Conservation (phyloP, 306 rosid species). For the Pyrus bretschneideri region DNA sequence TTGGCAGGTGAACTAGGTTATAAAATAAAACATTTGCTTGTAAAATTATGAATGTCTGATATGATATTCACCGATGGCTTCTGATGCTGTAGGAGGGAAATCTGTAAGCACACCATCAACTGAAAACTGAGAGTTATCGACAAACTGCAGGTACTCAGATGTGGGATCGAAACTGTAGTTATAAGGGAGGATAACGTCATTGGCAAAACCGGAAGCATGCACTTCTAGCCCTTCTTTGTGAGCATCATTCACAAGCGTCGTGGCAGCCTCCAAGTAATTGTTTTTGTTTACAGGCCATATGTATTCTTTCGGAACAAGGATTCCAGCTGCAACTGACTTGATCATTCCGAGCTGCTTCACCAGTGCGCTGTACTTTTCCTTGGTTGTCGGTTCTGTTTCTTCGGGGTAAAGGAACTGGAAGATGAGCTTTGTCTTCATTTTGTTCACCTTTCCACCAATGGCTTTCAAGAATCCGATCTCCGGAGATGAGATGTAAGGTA, state of each 20-base stretch:
- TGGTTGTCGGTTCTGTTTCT: slow-evolving; percentile 55
- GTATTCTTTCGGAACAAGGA: slow-evolving; percentile 70
- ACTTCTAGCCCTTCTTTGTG: slow-evolving; percentile 78
- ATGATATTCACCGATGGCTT: slow-evolving; percentile 56
- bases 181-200: slow-evolving; percentile 46
- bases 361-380: slow-evolving; percentile 35
- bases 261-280: slow-evolving; percentile 46
- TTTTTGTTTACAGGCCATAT: slow-evolving; percentile 48
- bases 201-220: slow-evolving; percentile 79
- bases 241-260: slow-evolving; percentile 64
- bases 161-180: slow-evolving; percentile 63
- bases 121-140: slow-evolving; percentile 45
- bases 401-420: slow-evolving; percentile 41
- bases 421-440: slow-evolving; percentile 44
- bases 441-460: slow-evolving; percentile 35
- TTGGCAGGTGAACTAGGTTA: slow-evolving; percentile 14
- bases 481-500: slow-evolving; percentile 58
- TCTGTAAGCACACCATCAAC: slow-evolving; percentile 88
- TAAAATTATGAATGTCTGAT: neutral
- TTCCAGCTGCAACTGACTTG: slow-evolving; percentile 70
- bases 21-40: neutral
- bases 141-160: slow-evolving; percentile 61
- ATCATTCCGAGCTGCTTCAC: slow-evolving; percentile 43
- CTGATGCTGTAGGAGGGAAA: slow-evolving; percentile 62
- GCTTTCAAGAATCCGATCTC: slow-evolving; percentile 69